Evolutionary conservation across 2,329 filamentous ascomycete species (phyloP).

Genomic region (Diaporthe nobilis): DNA sequence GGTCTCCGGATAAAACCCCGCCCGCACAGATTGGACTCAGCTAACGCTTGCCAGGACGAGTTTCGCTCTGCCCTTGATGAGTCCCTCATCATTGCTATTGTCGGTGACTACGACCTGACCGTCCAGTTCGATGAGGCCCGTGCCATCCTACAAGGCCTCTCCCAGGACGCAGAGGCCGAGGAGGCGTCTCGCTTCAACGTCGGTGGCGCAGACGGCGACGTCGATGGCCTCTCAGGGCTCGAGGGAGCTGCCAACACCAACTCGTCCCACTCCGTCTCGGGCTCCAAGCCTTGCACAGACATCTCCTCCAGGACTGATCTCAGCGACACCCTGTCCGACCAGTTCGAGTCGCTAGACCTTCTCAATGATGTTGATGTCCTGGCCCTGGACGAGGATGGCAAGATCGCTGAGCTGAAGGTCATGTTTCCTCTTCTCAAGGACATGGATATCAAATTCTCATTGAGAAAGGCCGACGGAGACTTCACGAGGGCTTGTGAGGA

Average conservation of each 20-base stretch:
- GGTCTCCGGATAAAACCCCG: no score
- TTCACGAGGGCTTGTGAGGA: slow-evolving; percentile 82
- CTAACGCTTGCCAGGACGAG: slow-evolving; percentile 65
- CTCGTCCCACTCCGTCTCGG: slow-evolving; percentile 31
- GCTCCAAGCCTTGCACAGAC: slow-evolving; percentile 36
- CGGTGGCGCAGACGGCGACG: slow-evolving; percentile 71
- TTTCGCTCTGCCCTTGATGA: slow-evolving; percentile 84
- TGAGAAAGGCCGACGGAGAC: slow-evolving; percentile 78
- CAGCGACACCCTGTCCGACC: slow-evolving; percentile 39
- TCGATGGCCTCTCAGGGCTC: slow-evolving; percentile 46
- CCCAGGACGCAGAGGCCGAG: slow-evolving; percentile 73
- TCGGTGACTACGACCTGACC: slow-evolving; percentile 79
- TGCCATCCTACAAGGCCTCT: slow-evolving; percentile 75
- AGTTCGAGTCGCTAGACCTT: slow-evolving; percentile 46
- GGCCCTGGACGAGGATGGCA: slow-evolving; percentile 69
- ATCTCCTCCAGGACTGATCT: slow-evolving; percentile 39
- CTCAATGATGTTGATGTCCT: slow-evolving; percentile 51
- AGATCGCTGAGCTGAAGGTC: slow-evolving; percentile 72
- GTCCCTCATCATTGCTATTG: slow-evolving; percentile 81
- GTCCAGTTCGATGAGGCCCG: slow-evolving; percentile 68
- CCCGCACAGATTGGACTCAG: no score
- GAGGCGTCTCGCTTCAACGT: slow-evolving; percentile 85
- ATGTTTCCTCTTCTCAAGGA: slow-evolving; percentile 81
- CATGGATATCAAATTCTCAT: slow-evolving; percentile 74
- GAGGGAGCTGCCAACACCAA: slow-evolving; percentile 32